Evolutionary conservation across 1,139 yeast genomes (phyloP), one percentile per base, ranked within the genome.

Genomic region (Geotrichum fermentans): DNA sequence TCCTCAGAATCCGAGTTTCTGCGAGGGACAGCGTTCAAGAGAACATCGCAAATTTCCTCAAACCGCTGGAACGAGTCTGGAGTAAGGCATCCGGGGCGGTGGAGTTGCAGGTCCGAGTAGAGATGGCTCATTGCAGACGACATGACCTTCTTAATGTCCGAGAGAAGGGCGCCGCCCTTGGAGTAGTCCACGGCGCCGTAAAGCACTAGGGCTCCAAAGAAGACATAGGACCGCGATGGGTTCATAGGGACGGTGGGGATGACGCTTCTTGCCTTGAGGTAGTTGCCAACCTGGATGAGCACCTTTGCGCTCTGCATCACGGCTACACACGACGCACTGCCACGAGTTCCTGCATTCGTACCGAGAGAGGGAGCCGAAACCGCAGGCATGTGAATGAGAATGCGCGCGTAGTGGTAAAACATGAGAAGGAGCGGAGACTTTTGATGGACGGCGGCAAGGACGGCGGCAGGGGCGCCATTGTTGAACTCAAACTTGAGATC

Each of bases 141-240:
- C 50, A 68, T 50, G 34, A 61, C 52, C 43, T 69, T 73, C 55
- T 81, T 83, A 62, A 83, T 80, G 45, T 82, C 87, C 61, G 78
- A 83, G 59, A 82, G 80, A 50, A 88, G 67, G 0, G 92, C 82
- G 0, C 96, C 96, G 22, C 92, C 89, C 61, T 86, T 80, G 2
- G 88, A 82, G 62, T 86, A 87, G 56, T 87, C 96, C 51, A 88
- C 71, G 0, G 88, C 79, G 8, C 95, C 90, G 56, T 82, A 82
- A 1, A 95, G 86, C 17, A 86, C 85, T 49, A 87, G 64, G 16
- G 87, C 69, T 0, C 89, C 75, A 54, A 83, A 74, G 43, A 89
- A 70, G 0, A 89, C 80, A 58, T 80, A 79, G 52, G 83, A 79
- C 51, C 94, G 69, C 0, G 89, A 72, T n/a, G 81, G 70, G 59